Base-by-base conservation (phyloP, 768 basidiomycete genomes). In the Sarcomyxa edulis region DNA sequence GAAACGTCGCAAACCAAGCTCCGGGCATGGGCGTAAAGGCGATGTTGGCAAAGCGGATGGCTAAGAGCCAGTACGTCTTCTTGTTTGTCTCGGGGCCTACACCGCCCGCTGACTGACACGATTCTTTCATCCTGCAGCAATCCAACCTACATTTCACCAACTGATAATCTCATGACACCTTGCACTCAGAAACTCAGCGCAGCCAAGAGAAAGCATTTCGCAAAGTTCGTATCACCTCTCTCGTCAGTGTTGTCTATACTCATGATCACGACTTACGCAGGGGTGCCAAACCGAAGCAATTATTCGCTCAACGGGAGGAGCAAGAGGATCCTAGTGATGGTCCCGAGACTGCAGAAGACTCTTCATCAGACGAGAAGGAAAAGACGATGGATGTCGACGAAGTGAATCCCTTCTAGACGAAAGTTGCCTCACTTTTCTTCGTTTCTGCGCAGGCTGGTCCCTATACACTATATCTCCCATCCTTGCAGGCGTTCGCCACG, bases 81-180 rank as follows among this genome's bases (percentile, higher is more conserved):
- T 22, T 23, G n/a, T 31, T 19, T 37, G 14, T 26, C 16, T 32
- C 16, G 37, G 35, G n/a, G n/a, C n/a, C n/a, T n/a, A n/a, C n/a
- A 35, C 31, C 8, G 16, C 11, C 11, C 5, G 16, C 10, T 23
- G 28, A n/a, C 14, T 45, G 14, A 43, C 35, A 24, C 34, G 22
- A 23, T 46, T n/a, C n/a, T n/a, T 46, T 33, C 32, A 39, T 37
- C 42, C 11, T 11, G 21, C 56, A 92, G 91, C 58, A 96, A 96
- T 59, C 84, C 89, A 15, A 78, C 78, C 23, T 91, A 78, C 54
- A 69, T 94, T 52, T 97, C 95, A 12, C 95, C 95, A 2, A 96
- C 95, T 7, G 95, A 99, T 60, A 89, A 86, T 56, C 71, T 98
- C 61, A 79, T 97, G 72, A 95, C 92, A 2, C 95, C 95, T 3